phyloP scores from a whole-genome alignment of 768 basidiomycete species.

The Calocybe indica region DNA sequence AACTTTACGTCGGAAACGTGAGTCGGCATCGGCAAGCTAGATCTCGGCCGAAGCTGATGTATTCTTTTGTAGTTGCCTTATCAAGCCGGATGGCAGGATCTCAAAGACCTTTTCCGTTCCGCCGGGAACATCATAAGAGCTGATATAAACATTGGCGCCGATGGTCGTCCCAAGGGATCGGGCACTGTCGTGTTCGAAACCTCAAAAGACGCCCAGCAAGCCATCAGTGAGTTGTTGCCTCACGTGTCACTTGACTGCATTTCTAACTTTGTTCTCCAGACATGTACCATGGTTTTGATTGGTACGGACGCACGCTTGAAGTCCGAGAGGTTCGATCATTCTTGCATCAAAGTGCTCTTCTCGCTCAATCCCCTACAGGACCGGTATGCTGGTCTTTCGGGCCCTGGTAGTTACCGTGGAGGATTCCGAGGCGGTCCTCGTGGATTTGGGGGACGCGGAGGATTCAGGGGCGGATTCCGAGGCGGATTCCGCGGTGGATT shows the following conservation, averaged over 20 bases:
- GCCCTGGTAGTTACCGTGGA: constrained; percentile 57
- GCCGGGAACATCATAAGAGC: constrained; percentile 94
- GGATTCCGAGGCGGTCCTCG: constrained; percentile 37
- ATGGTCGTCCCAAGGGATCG: constrained; percentile 92
- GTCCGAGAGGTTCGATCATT: constrained; percentile 74
- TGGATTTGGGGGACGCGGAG: constrained; percentile 39
- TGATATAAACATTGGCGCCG: constrained; percentile 90
- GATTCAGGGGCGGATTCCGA: constrained; percentile 41
- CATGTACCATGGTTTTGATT: constrained; percentile 97
- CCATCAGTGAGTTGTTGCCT: constrained; percentile 65
- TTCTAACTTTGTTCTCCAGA: constrained; percentile 31
- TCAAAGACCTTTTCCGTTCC: constrained; percentile 94
- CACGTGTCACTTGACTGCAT: no score
- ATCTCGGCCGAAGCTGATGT: background rate
- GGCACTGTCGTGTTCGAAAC: constrained; percentile 97
- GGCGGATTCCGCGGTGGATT: constrained; percentile 52
- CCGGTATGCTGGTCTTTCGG: constrained; percentile 82
- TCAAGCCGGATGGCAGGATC: constrained; percentile 98
- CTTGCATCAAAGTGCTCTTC: background rate
- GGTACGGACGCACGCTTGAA: constrained; percentile 94
- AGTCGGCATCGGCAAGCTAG: constrained; percentile 15
- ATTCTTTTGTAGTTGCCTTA: constrained; percentile 67
- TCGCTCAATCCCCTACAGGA: constrained; percentile 42
- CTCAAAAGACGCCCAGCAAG: constrained; percentile 83
- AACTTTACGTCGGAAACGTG: constrained; percentile 91